Base-by-base conservation (phyloP, 1,139 yeast species). In the Saccharomyces hybrid region DNA sequence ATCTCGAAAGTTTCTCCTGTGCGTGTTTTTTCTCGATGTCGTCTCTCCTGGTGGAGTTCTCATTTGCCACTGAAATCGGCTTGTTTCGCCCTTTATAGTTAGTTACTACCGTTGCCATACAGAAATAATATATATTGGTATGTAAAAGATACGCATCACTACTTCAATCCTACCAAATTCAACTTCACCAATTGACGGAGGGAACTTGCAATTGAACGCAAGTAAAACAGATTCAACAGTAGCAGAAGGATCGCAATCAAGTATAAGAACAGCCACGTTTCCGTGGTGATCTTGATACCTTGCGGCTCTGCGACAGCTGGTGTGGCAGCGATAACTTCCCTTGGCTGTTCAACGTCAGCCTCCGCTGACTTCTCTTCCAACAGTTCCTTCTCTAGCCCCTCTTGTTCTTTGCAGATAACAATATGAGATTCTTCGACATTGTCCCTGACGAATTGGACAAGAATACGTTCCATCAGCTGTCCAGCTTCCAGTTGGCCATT, bases 401-500 rank as follows among this genome's bases (percentile, higher is more conserved):
- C 44, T 49, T 11, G 8, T 28, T 38, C 44, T 7, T 38, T 38
- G 44, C n/a, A 8, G 25, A 38, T 8, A 38, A 13, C 11, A 38
- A 38, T 38, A 8, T 38, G 44, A 6, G 53, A 48, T 47, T 58
- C 55, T 28, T 42, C 52, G 4, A 62, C 57, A 48, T 58, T 51
- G 16, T 56, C 51, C 1, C 56, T 56, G 4, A 65, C 55, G 27
- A 56, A 61, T 3, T 56, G 56, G 16, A 56, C 41, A 11, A 66
- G 51, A 4, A 57, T 56, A 20, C 56, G 52, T 2, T 61, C 53
- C 52, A 73, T 52, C 1, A 60, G 63, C 26, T 64, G 65, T 0
- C 70, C 76, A 5, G 88, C 85, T 4, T 83, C 84, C 58, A 81
- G 79, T 66, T 93, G 99, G 0, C 99, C 99, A 53, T 85, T 89